Evolutionary conservation across 805 yeast genomes (phyloP), one percentile per base, ranked within the genome.

Genomic region (Candida pini): DNA sequence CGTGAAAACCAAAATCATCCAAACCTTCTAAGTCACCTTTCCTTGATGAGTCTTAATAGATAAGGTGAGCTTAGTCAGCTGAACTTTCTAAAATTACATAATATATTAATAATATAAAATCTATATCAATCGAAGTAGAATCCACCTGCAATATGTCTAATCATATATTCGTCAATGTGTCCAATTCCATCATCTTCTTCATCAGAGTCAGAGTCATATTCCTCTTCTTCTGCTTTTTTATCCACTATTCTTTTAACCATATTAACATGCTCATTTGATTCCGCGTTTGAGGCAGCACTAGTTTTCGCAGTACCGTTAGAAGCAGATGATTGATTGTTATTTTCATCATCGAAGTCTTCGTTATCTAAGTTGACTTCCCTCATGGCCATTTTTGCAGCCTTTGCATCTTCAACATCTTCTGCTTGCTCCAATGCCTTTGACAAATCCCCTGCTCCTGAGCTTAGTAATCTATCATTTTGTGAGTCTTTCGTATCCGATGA

Each of bases 111-210:
- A 7, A 5, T 12, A 7, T 7, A 4, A 22, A 12, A 38, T 40
- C 40, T n/a, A n/a, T 21, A 29, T 41, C 41, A 64, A 30, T 68
- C 73, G 47, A 62, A 72, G 53, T 78, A 84, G 53, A 66, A 73
- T 0, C 96, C 97, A 34, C 78, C 80, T 40, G 95, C 95, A 39
- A 92, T 85, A 54, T 74, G 85, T 40, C 89, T 68, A 43, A 92
- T 76, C 99, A 92, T 92, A 63, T 89, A 94, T 67, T 92, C 97
- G 55, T 92, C 99, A 34, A 90, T 76, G 56, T 88, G 96, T 4
- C 83, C 84, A 33, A 79, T 70, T 16, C 74, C 83, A 30, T 76
- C 86, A 4, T 71, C 81, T 32, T 62, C 75, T 23, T 75, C 81
- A 4, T 59, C 65, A 12, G 54, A 65, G 4, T 48, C 59, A 12